Evolutionary conservation across 305 asterid species (phyloP), one percentile per base, ranked within the genome.

Genomic region (Fraxinus ornus): DNA sequence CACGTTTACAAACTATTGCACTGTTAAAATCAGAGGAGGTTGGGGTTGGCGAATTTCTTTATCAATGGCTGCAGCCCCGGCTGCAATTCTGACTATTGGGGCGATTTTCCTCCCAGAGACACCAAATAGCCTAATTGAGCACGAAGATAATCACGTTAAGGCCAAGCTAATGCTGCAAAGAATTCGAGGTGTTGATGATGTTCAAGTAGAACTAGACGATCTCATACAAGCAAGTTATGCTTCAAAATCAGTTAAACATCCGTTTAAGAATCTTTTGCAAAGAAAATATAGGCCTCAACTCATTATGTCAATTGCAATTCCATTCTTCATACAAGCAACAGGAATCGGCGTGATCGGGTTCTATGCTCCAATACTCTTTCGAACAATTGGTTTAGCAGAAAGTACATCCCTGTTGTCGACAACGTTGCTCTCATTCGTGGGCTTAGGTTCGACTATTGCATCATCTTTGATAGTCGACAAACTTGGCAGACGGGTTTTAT

Each of bases 1-100:
- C 2, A 89, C 75, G 24, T 86, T 90, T 12, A 79, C 89, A 5
- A 90, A 90, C 84, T 91, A 86, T 9, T 91, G 86, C 15, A 85
- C 88, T 3, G 75, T 72, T 39, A 90, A 86, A 47, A 89, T 91
- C 3, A 75, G 76, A 57, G 84, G 82, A 7, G 93, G 86, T 5
- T 91, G 87, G 89, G 92, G 93, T 57, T 91, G 95, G 95, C 79
- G 93, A 78, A 68, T 91, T 7, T 91, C 95, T n/a, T 36, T 91
- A 78, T 90, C 88, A n/a, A 71, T 82, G 83, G 95, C 92, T 36
- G 90, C 88, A 3, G 82, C 57, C 41, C 95, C 93, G 0, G 90
- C 93, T 17, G 68, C 76, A 17, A 13, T 90, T 82, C 79, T 89
- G 75, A 83, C 82, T 32, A 0, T 85, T 0, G 91, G 93, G 1